Evolutionary conservation across 805 yeast genomes (phyloP), one percentile per base, ranked within the genome.

Genomic region (Teunomyces tritomae): DNA sequence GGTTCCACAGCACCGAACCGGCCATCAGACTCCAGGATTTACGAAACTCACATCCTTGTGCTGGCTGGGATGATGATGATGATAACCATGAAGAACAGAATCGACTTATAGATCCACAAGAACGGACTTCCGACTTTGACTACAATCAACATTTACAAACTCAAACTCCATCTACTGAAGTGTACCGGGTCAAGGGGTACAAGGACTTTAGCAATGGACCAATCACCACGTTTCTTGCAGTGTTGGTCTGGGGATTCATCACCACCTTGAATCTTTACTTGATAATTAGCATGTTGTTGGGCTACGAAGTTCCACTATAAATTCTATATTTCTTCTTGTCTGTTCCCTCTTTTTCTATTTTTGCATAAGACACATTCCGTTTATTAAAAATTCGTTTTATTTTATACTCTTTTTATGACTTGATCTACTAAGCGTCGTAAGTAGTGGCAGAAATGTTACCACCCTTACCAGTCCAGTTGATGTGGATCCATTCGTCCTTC

Each of bases 401-500:
- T n/a, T n/a, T n/a, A n/a, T n/a, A n/a, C n/a, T n/a, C n/a, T n/a
- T n/a, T n/a, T n/a, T n/a, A n/a, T n/a, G n/a, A n/a, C n/a, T n/a
- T n/a, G n/a, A 35, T 14, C 14, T 32, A 42, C 41, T 81, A 92
- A 74, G 97, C 98, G 64, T 85, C 85, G 76, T 92, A 92, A 62
- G 96, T 89, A 43, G 96, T 77, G 55, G 99, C 96, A 61, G 97
- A 87, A 59, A 91, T 88, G 76, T 94, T 85, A 80, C 99, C 99
- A 77, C 99, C 98, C 65, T 83, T 84, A 73, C 98, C 98, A 58
- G 98, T 92, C 99, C 99, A 92, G 94, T 92, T 92, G 68, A 94
- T 80, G 79, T 92, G 99, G 73, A 92, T 86, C 78, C 85, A 84
- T 59, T 82, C 76, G 64, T 80, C 94, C 57, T 74, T 83, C 77